phyloP scores from a whole-genome alignment of 2,329 filamentous ascomycete species.

The Chaetomiaceae sp. region DNA sequence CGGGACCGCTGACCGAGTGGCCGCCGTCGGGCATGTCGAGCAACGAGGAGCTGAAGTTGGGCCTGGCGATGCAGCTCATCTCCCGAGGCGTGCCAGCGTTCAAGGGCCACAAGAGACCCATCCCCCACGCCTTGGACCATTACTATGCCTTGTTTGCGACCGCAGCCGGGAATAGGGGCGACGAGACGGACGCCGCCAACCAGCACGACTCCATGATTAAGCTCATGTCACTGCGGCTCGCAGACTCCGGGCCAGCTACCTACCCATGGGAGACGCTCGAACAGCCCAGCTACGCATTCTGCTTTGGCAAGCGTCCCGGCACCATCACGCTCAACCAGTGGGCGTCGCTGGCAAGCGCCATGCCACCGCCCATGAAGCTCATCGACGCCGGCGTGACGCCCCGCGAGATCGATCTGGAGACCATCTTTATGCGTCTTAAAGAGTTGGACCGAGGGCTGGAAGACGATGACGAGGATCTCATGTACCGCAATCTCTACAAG shows the following conservation, averaged over 20 bases:
- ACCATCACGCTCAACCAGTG: conserved; percentile 70
- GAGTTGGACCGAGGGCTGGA: conserved; percentile 54
- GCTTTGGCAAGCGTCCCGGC: conserved; percentile 61
- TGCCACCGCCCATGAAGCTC: conserved; percentile 53
- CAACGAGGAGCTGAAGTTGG: conserved; percentile 48
- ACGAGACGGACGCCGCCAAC: conserved; percentile 45
- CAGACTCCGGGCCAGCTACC: conserved; percentile 39
- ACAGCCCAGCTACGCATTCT: conserved; percentile 67
- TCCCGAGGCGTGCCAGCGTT: conserved; percentile 54
- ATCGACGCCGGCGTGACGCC: conserved; percentile 55
- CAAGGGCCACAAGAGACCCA: conserved; percentile 49
- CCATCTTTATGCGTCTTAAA: conserved; percentile 55
- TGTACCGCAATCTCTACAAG: conserved; percentile 63
- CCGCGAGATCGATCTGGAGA: conserved; percentile 56
- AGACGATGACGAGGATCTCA: conserved; percentile 53
- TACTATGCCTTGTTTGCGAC: conserved; percentile 56
- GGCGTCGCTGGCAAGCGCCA: conserved; percentile 54
- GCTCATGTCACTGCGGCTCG: conserved; percentile 52
- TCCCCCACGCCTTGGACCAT: conserved; percentile 52
- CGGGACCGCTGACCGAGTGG: conserved; percentile 48
- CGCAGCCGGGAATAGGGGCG: conserved; percentile 42
- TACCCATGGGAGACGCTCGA: conserved; percentile 68
- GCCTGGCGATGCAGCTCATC: conserved; percentile 54
- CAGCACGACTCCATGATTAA: conserved; percentile 54
- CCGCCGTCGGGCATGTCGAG: conserved; percentile 49